A percentile compares a stretch with the other conserved stretches of the same genome.
phyloP scores from a whole-genome alignment of 2,329 filamentous ascomycete species.

The Trichoderma arundinaceum region DNA sequence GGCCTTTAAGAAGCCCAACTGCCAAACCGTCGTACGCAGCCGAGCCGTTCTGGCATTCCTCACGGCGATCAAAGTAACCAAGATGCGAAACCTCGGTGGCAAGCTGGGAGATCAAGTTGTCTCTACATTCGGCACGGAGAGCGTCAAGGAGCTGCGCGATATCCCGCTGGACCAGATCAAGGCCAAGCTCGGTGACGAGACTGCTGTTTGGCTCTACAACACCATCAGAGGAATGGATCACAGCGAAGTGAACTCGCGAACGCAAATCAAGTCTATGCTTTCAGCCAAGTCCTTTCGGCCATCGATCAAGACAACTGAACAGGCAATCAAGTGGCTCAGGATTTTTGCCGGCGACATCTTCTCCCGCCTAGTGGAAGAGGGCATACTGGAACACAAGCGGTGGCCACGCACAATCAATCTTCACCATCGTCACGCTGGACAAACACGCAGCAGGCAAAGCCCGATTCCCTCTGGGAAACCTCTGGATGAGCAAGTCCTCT shows the following conservation, averaged over 20 bases:
- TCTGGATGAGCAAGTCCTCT: constrained; percentile 74
- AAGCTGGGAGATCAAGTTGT: constrained; percentile 90
- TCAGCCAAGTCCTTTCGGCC: constrained; percentile 95
- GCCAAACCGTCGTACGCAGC: constrained; percentile 91
- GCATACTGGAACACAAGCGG: constrained; percentile 83
- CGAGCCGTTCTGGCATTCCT: constrained; percentile 82
- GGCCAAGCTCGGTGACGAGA: constrained; percentile 79
- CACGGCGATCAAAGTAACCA: constrained; percentile 86
- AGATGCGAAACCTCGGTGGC: constrained; percentile 92
- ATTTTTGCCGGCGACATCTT: constrained; percentile 95
- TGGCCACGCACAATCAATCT: constrained; percentile 85
- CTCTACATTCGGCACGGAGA: constrained; percentile 79
- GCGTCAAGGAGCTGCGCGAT: constrained; percentile 74
- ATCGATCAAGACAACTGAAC: constrained; percentile 75
- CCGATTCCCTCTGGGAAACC: constrained; percentile 78
- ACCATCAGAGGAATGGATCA: constrained; percentile 84
- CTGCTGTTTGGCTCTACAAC: constrained; percentile 82
- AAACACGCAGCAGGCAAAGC: constrained; percentile 74
- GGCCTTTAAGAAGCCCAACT: constrained; percentile 89
- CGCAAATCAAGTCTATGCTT: constrained; percentile 96
- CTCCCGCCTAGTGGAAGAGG: constrained; percentile 86
- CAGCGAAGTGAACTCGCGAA: constrained; percentile 87
- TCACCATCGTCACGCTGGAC: constrained; percentile 76
- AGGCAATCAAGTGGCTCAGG: constrained; percentile 82
- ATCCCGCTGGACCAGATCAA: constrained; percentile 78